phyloP scores from a whole-genome alignment of 257 asterid genomes.

The Jacaranda mimosifolia region DNA sequence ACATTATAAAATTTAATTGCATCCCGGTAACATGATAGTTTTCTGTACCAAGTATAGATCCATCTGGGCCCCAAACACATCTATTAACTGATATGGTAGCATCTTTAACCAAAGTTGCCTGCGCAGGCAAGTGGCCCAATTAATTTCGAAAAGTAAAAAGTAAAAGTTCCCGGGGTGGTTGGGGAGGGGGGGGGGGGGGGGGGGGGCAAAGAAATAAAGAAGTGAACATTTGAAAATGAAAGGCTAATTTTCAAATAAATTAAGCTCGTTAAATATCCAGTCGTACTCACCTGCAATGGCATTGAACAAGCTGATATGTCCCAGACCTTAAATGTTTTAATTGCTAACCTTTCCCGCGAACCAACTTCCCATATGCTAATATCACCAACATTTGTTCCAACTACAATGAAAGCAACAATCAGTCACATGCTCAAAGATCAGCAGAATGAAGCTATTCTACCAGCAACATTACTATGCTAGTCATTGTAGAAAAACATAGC shows the following conservation, averaged over 20 bases:
- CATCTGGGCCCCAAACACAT: conserved; percentile 96
- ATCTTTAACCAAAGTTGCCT: conserved; percentile 89
- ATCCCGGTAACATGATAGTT: conserved; percentile 9
- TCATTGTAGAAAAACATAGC: conserved; percentile 8
- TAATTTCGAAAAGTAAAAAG: background rate
- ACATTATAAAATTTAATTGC: conserved; percentile 11
- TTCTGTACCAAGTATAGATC: conserved; percentile 83
- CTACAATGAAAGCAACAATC: conserved; percentile 48
- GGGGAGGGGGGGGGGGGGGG: too few relatives aligned
- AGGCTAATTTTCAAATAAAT: background rate
- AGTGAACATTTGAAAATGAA: conserved; percentile 15
- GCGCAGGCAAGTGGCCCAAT: conserved; percentile 39
- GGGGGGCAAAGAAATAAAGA: background rate
- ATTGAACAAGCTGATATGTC: conserved; percentile 81
- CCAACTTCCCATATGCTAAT: conserved; percentile 99
- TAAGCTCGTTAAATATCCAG: conserved; percentile 27
- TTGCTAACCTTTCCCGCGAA: conserved; percentile 83
- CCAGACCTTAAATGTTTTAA: conserved; percentile 89
- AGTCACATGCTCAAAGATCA: conserved; percentile 24
- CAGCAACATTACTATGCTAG: background rate
- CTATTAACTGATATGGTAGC: conserved; percentile 85
- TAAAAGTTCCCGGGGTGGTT: too few relatives aligned
- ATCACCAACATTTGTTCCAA: conserved; percentile 98
- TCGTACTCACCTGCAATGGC: conserved; percentile 83
- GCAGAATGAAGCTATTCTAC: conserved; percentile 7